A percentile compares a stretch with the other conserved stretches of the same genome.
phyloP scores from a whole-genome alignment of 306 rosid species.

The Myrica gale region DNA sequence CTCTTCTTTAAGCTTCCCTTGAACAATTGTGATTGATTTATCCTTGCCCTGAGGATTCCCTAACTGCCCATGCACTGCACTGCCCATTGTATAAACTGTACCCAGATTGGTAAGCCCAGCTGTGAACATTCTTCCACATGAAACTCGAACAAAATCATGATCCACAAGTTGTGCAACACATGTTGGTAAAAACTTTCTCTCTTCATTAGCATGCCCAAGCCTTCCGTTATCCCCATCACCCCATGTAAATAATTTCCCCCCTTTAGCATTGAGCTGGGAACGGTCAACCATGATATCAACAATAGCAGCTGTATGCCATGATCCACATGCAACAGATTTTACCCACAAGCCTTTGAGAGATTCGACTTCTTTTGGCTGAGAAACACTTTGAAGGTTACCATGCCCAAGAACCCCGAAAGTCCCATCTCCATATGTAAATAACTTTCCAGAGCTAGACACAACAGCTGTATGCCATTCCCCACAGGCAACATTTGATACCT shows the following conservation, averaged over 20 bases:
- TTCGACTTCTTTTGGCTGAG: slow-evolving; percentile 75
- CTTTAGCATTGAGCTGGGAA: slow-evolving; percentile 41
- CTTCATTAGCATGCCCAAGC: slow-evolving; percentile 66
- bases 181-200: slow-evolving; percentile 63
- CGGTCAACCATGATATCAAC: slow-evolving; percentile 52
- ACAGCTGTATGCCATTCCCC: slow-evolving; percentile 90
- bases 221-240: slow-evolving; percentile 79
- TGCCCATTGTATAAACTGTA: slow-evolving; percentile 69
- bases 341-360: slow-evolving; percentile 60
- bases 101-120: slow-evolving; percentile 71
- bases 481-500: slow-evolving; percentile 56
- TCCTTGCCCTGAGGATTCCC: slow-evolving; percentile 69
- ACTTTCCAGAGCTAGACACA: slow-evolving; percentile 59
- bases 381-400: slow-evolving; percentile 51
- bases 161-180: slow-evolving; percentile 74
- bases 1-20: slow-evolving; percentile 76
- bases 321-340: slow-evolving; percentile 79
- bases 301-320: slow-evolving; percentile 87
- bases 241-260: slow-evolving; percentile 82
- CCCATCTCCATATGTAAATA: slow-evolving; percentile 86
- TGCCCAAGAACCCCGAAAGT: slow-evolving; percentile 88
- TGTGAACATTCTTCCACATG: slow-evolving; percentile 81
- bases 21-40: slow-evolving; percentile 48
- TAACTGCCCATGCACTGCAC: slow-evolving; percentile 60
- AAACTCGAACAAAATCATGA: slow-evolving; percentile 71